Evolutionary conservation across 176 grass and related monocot species (phyloP).

Genomic region (Bolboschoenus planiculmis): DNA sequence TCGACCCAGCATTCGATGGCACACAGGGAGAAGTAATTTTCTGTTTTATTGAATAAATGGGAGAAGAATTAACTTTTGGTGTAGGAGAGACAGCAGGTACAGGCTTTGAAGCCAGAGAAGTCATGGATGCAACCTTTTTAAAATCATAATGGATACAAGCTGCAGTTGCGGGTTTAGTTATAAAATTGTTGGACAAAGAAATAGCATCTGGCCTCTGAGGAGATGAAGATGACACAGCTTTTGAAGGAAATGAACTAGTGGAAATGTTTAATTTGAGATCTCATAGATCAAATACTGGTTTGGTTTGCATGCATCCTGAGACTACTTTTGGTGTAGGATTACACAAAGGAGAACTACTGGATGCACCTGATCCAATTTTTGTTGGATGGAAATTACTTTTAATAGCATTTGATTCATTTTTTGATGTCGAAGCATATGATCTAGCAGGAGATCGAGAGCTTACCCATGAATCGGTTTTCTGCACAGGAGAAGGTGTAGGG

Average conservation of each 20-base stretch:
- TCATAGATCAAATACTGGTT: background rate
- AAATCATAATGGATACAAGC: too few relatives aligned
- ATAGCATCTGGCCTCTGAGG: background rate
- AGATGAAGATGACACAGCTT: background rate
- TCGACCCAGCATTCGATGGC: too few relatives aligned
- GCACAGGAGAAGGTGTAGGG: too few relatives aligned
- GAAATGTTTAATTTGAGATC: background rate
- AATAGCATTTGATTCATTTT: background rate
- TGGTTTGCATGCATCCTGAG: background rate
- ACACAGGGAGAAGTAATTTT: background rate
- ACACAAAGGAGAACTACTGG: background rate
- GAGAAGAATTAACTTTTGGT: background rate
- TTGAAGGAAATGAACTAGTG: background rate
- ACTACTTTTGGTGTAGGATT: background rate
- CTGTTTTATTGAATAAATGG: background rate
- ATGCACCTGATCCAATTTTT: background rate
- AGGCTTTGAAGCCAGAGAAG: background rate
- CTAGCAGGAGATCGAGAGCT: background rate
- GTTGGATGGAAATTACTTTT: background rate
- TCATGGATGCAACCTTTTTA: background rate
- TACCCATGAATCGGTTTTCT: too few relatives aligned
- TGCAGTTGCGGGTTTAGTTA: too few relatives aligned
- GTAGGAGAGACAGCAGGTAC: background rate
- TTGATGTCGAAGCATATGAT: background rate
- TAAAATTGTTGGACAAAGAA: background rate